These are phyloP conservation scores for Triticum dicoccoides DNA, from an alignment of 176 grass and related monocot genomes.

Conservation along the genomic window DNA sequence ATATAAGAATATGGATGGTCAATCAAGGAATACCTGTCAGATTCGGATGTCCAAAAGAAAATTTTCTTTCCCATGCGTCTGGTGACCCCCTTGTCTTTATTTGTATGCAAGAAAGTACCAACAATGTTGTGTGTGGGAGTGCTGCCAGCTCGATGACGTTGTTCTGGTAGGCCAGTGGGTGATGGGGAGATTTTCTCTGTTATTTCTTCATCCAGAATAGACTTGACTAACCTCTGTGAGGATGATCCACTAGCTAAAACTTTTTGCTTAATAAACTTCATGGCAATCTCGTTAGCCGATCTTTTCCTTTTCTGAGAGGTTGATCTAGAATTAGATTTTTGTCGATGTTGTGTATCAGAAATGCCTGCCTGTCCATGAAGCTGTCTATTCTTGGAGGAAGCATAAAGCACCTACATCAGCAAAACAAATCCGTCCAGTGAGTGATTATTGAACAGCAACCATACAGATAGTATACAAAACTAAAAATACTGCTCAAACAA, in stretches of 20 bases:
- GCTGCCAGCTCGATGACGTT: neutral
- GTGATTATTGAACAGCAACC: neutral
- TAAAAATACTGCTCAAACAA: neutral
- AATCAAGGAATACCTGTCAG: slow-evolving; percentile 65
- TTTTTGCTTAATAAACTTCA: slow-evolving; percentile 27
- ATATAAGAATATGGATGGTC: neutral
- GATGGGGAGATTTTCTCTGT: slow-evolving; percentile 14
- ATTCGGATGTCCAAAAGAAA: slow-evolving; percentile 68
- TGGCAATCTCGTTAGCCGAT: slow-evolving; percentile 25
- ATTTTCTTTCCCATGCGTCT: slow-evolving; percentile 29
- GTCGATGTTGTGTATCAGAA: slow-evolving; percentile 19
- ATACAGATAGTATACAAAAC: neutral
- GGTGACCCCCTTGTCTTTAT: neutral
- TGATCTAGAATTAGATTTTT: slow-evolving; percentile 29
- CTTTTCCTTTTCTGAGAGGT: slow-evolving; percentile 57
- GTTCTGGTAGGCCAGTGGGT: neutral
- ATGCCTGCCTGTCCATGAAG: slow-evolving; percentile 5
- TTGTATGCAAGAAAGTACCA: neutral
- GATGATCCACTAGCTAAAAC: neutral
- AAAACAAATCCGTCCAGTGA: slow-evolving; percentile 15
- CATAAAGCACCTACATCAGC: slow-evolving; percentile 63
- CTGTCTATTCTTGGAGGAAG: slow-evolving; percentile 33
- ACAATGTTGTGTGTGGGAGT: neutral
- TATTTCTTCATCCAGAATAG: slow-evolving; percentile 22
- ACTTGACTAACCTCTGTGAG: slow-evolving; percentile 8